Evolutionary conservation across 257 asterid species (phyloP), one percentile per base, ranked within the genome.

Genomic region (Osmanthus fragrans): DNA sequence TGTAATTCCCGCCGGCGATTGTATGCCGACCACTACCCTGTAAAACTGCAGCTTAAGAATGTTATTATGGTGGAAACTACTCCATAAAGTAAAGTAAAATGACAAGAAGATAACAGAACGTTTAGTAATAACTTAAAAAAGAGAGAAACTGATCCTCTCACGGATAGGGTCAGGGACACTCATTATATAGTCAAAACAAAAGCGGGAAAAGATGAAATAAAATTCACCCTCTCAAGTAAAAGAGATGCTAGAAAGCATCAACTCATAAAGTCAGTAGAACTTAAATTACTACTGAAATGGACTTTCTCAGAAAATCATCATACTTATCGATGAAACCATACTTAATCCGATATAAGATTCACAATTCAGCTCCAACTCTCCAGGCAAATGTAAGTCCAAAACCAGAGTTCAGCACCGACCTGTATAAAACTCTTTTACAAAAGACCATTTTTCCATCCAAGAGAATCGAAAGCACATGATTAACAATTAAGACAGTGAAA

Each of bases 11-110:
- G 86, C 94, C 19, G 97, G 97, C 80, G 99, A 95, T 84, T 95
- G 99, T 78, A 93, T 15, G 76, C 98, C 98, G 36, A 95, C 92
- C 81, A 89, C 88, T 81, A 95, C 94, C 97, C 99, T 93, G 93
- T 93, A 96, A 87, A 90, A 96, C 99, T 93, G 97, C 86, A 90
- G 80, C 83, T 75, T 78, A 71, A 80, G 79, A 84, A 84, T 73
- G 89, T 88, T 79, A 89, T 84, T 74, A 76, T 72, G 70, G 75
- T 68, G 29, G 66, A 67, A 83, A 82, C 82, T 72, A 63, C 77
- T 74, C 40, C 73, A 23, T 63, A 10, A 23, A 63, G 34, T 23
- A 63, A 21, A 58, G 66, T 23, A 7, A 58, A 21, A 27, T 6
- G 4, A 9, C 33, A 25, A 10, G 33, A 9, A 23, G 16, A 63